Conservation (phyloP, 2,329 filamentous ascomycete species). For the Cladorrhinum sp. region DNA sequence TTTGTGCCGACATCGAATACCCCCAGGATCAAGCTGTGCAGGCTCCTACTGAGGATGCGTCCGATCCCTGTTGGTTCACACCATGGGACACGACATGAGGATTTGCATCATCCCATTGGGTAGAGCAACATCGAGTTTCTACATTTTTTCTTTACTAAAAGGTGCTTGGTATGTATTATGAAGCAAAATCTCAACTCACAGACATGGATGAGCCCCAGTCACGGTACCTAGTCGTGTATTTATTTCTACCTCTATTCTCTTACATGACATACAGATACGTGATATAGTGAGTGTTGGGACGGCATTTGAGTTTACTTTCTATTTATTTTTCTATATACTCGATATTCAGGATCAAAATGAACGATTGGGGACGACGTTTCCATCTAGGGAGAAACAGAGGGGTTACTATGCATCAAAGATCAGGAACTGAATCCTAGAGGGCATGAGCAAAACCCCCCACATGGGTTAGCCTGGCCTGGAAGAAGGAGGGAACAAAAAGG, state of each 20-base stretch:
- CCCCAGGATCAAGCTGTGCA: neutral
- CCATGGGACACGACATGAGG: neutral
- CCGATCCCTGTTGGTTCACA: neutral
- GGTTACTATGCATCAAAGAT: neutral
- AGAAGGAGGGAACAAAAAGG: neutral
- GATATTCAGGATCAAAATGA: neutral
- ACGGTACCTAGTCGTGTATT: neutral
- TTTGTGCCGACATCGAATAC: neutral
- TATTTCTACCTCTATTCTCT: neutral
- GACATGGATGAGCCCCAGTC: neutral
- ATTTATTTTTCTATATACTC: neutral
- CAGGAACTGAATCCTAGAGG: neutral
- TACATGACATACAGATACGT: too few species aligned
- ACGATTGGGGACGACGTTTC: neutral
- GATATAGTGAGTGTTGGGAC: too few species aligned
- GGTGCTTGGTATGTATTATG: neutral
- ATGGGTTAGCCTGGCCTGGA: neutral
- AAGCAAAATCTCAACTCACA: neutral
- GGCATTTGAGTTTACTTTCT: too few species aligned
- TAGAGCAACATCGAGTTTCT: neutral
- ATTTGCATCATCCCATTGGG: neutral
- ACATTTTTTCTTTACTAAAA: neutral
- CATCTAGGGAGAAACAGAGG: neutral
- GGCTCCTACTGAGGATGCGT: neutral
- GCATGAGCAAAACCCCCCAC: neutral